These are phyloP conservation scores for Stagonosporopsis cucurbitacearum DNA, from an alignment of 2,329 filamentous ascomycete genomes.

Conservation along the genomic window DNA sequence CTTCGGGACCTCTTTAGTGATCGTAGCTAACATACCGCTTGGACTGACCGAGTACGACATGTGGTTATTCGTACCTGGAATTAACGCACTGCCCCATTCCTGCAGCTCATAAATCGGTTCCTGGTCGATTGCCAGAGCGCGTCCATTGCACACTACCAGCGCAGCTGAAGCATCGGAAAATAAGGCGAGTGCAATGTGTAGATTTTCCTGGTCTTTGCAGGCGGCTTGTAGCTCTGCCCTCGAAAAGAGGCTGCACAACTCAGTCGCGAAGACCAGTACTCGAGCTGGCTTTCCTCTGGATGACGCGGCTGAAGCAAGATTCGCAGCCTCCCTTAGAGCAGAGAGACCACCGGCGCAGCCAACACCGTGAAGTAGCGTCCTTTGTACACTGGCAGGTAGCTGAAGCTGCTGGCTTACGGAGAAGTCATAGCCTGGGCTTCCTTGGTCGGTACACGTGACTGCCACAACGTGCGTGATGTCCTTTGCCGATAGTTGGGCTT, in stretches of 20 bases:
- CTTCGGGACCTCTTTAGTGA: slow-evolving; percentile 33
- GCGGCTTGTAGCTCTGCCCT: slow-evolving; percentile 71
- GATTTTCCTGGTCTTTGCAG: slow-evolving; percentile 55
- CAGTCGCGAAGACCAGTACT: slow-evolving; percentile 69
- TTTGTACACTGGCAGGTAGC: slow-evolving; percentile 38
- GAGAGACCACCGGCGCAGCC: slow-evolving; percentile 51
- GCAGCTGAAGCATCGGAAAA: slow-evolving; percentile 77
- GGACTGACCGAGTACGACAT: slow-evolving; percentile 71
- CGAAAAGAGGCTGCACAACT: slow-evolving; percentile 60
- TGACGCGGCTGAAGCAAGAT: slow-evolving; percentile 68
- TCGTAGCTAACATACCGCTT: slow-evolving; percentile 53
- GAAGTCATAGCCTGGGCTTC: slow-evolving; percentile 50
- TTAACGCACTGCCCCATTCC: slow-evolving; percentile 68
- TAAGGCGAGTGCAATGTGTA: slow-evolving; percentile 69
- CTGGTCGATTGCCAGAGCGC: slow-evolving; percentile 53
- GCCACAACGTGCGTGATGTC: slow-evolving; percentile 50
- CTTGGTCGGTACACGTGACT: slow-evolving; percentile 48
- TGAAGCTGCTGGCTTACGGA: slow-evolving; percentile 45
- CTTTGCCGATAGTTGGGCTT: slow-evolving; percentile 27
- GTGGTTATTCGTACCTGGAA: slow-evolving; percentile 67
- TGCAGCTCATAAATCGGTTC: slow-evolving; percentile 63
- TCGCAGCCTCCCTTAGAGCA: slow-evolving; percentile 58
- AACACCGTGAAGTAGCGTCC: slow-evolving; percentile 47
- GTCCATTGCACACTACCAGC: slow-evolving; percentile 67
- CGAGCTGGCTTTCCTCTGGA: slow-evolving; percentile 66